Conservation (phyloP, 2,329 filamentous ascomycete genomes). For the Tolypocladium inflatum region DNA sequence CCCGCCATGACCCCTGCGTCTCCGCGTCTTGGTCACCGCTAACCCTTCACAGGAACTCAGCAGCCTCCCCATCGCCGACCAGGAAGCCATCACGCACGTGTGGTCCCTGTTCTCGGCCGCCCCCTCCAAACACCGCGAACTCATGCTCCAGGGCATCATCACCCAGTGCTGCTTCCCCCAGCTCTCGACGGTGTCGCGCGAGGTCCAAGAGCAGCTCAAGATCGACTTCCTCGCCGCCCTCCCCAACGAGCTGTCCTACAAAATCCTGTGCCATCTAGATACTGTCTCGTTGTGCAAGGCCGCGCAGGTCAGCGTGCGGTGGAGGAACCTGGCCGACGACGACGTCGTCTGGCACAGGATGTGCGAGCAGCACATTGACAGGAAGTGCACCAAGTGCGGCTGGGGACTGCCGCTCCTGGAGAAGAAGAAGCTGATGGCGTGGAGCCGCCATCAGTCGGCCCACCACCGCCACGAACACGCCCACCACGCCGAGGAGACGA, state of each 20-base stretch:
- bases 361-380: slow-evolving; percentile 94
- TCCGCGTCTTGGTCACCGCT: background rate
- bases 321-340: slow-evolving; percentile 87
- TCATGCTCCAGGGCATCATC: slow-evolving; percentile 95
- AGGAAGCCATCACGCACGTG: slow-evolving; percentile 92
- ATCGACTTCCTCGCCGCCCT: slow-evolving; percentile 92
- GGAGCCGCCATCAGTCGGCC: slow-evolving; percentile 63
- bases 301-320: slow-evolving; percentile 82
- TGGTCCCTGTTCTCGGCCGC: slow-evolving; percentile 98
- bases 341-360: slow-evolving; percentile 96
- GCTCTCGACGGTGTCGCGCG: slow-evolving; percentile 82
- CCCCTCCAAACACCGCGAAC: slow-evolving; percentile 82
- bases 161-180: slow-evolving; percentile 97
- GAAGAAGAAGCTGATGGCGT: slow-evolving; percentile 75
- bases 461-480: slow-evolving; percentile 7
- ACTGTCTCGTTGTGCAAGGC: slow-evolving; percentile 93
- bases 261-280: slow-evolving; percentile 87
- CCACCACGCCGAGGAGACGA: slow-evolving; percentile 9
- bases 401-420: slow-evolving; percentile 90
- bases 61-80: slow-evolving; percentile 70
- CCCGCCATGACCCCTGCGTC: background rate
- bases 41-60: slow-evolving; percentile 58
- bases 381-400: slow-evolving; percentile 89
- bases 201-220: slow-evolving; percentile 88
- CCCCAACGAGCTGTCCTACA: slow-evolving; percentile 83